Conservation (phyloP, 2,329 filamentous ascomycete genomes). For the Fusarium redolens region DNA sequence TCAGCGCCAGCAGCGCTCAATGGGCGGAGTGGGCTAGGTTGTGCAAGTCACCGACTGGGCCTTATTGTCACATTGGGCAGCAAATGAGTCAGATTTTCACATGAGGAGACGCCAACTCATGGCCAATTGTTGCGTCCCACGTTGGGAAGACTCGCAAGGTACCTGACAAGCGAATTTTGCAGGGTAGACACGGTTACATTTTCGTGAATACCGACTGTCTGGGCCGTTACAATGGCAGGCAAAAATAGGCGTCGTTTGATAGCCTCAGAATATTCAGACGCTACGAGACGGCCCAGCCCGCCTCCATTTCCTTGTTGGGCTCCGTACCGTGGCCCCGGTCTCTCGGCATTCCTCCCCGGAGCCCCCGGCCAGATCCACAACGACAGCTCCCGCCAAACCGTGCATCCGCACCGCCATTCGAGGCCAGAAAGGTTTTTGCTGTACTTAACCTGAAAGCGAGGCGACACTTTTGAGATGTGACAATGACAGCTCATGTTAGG, state of each 20-base stretch:
- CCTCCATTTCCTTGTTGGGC: slow-evolving; percentile 21
- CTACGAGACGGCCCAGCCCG: slow-evolving; percentile 34
- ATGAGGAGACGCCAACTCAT: slow-evolving; percentile 22
- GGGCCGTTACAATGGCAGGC: slow-evolving; percentile 11
- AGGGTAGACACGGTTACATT: slow-evolving; percentile 7
- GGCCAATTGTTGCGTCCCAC: slow-evolving; percentile 43
- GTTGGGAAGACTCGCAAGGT: slow-evolving; percentile 21
- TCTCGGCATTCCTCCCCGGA: slow-evolving; percentile 20
- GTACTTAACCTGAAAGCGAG: slow-evolving; percentile 25
- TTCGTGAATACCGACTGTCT: slow-evolving; percentile 19
- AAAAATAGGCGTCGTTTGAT: slow-evolving; percentile 5
- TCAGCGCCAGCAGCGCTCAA: slow-evolving; percentile 17
- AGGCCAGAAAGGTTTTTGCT: slow-evolving; percentile 18
- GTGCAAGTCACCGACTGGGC: slow-evolving; percentile 6
- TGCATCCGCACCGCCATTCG: slow-evolving; percentile 28
- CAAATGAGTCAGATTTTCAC: slow-evolving; percentile 33
- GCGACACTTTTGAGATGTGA: slow-evolving; percentile 28
- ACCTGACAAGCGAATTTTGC: slow-evolving; percentile 3
- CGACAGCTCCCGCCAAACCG: slow-evolving; percentile 17
- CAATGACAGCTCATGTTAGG: slow-evolving; percentile 21
- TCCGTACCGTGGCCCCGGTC: slow-evolving; percentile 21
- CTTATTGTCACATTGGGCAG: slow-evolving; percentile 43
- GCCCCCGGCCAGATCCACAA: slow-evolving; percentile 29
- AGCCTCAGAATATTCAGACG: slow-evolving; percentile 27
- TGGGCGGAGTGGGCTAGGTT: slow-evolving; percentile 19